Conservation (phyloP, 371 early-diverging fungal genomes). For the Zychaea mexicana region DNA sequence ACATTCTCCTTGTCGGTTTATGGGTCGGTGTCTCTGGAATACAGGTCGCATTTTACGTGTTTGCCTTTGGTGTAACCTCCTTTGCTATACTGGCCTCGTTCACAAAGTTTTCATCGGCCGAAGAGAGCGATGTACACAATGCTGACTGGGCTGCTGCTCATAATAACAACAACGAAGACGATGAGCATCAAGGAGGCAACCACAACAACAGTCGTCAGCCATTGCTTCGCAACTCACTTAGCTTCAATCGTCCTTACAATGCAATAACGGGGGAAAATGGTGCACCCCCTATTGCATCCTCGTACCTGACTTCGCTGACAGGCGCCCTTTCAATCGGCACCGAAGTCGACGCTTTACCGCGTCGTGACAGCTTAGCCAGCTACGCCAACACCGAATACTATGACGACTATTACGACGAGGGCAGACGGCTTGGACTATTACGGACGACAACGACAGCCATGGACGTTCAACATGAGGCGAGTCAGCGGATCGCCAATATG, state of each 20-base stretch:
- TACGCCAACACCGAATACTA: constrained; percentile 37
- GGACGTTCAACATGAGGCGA: constrained; percentile 37
- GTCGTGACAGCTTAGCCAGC: constrained; percentile 34
- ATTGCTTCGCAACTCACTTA: constrained; percentile 9
- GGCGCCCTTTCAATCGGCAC: constrained; percentile 12
- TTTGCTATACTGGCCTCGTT: constrained; percentile 20
- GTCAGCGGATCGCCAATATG: constrained; percentile 24
- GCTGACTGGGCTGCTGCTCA: background rate
- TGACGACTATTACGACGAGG: constrained; percentile 17
- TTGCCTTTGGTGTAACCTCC: constrained; percentile 27
- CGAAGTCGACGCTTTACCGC: constrained; percentile 13
- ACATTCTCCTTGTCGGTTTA: constrained; percentile 36
- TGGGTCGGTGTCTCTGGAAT: constrained; percentile 32
- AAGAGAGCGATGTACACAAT: background rate
- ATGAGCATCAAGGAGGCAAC: background rate
- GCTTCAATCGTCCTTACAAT: background rate
- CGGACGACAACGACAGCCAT: constrained; percentile 27
- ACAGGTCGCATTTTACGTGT: constrained; percentile 42
- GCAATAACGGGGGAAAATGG: background rate
- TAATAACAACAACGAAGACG: constrained; percentile 1
- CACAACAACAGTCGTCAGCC: constrained; percentile 6
- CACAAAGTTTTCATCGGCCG: constrained; percentile 6
- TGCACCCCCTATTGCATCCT: background rate
- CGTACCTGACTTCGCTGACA: constrained; percentile 13
- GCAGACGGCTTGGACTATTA: constrained; percentile 9